Base-by-base conservation (phyloP, 129 eudicot species). In the Tagetes erecta region DNA sequence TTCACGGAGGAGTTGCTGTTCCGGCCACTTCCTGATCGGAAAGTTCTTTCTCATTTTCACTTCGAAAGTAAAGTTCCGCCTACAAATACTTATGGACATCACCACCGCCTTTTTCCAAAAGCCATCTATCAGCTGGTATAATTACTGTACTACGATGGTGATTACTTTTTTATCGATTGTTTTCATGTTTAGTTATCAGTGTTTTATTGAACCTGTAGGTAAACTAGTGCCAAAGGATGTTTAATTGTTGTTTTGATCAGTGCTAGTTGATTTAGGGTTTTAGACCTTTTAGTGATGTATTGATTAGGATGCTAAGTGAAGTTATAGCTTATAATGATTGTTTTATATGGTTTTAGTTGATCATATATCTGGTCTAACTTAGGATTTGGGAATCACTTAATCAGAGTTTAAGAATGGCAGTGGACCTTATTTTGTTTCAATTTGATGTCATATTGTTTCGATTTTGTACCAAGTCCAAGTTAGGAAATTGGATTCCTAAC, bases 11-110 rank as follows among this genome's bases (percentile, higher is more conserved):
- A 88, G 68, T 68, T 94, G 77, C 83, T 94, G 71, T 83, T 94
- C 77, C 78, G 87, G 68, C 97, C 98, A 31, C 86, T 94, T 77
- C 93, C 98, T 34, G 98, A 94, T 87, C 97, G 98, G 65, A 94
- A 90, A 88, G 89, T 94, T 35, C 84, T 94, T 20, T 88, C 98
- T 13, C 96, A 88, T 85, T 94, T 94, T 74, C 89, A 85, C 82
- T 94, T 94, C 79, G 80, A 87, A 49, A 86, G 78, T 80, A 83
- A 56, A 80, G 88, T 57, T 71, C 93, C 92, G 6, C 80, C 83
- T 37, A 79, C 96, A 34, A 81, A 37, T 31, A 63, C 67, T 35
- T 76, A 85, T 85, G 93, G 89, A 84, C 83, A 78, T 62, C 95
- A 90, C 62, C 98, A 94, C 83, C 82, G 80, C 50, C 84, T 94